Evolutionary conservation across 768 basidiomycete genomes (phyloP).

Genomic region (Kwoniella dejecticola): DNA sequence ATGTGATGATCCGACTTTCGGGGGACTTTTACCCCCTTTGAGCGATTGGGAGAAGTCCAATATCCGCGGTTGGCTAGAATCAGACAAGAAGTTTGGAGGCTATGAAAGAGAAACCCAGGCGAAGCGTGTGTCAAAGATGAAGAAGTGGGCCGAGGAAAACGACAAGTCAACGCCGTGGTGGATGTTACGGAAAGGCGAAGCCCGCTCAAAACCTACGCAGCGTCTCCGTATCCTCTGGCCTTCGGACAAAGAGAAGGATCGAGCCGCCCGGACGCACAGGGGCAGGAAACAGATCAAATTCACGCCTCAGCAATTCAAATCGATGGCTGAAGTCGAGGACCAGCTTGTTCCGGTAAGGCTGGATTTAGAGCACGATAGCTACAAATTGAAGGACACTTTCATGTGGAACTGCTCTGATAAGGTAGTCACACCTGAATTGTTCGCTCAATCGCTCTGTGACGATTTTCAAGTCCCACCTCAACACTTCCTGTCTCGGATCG

Average conservation of each 20-base stretch:
- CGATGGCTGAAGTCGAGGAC: constrained; percentile 60
- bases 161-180: constrained; percentile 59
- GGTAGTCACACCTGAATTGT: constrained; percentile 81
- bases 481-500: constrained; percentile 71
- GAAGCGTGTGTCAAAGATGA: constrained; percentile 59
- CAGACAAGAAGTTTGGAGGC: constrained; percentile 60
- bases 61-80: constrained; percentile 67
- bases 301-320: constrained; percentile 53
- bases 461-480: constrained; percentile 76
- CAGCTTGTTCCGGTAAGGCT: constrained; percentile 91
- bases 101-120: constrained; percentile 59
- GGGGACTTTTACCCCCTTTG: constrained; percentile 60
- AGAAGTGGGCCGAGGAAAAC: constrained; percentile 68
- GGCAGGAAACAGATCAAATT: constrained; percentile 67
- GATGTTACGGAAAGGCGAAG: constrained; percentile 55
- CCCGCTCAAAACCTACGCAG: constrained; percentile 53
- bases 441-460: constrained; percentile 86
- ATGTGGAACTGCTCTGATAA: constrained; percentile 96
- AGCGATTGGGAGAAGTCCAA: constrained; percentile 60
- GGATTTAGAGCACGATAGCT: constrained; percentile 92
- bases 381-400: constrained; percentile 93
- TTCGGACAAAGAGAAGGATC: constrained; percentile 56
- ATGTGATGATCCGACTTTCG: constrained; percentile 58
- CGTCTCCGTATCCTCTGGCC: constrained; percentile 65
- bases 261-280: constrained; percentile 58